Base-by-base conservation (phyloP, 2,329 filamentous ascomycete species). In the Neonectria sp. region DNA sequence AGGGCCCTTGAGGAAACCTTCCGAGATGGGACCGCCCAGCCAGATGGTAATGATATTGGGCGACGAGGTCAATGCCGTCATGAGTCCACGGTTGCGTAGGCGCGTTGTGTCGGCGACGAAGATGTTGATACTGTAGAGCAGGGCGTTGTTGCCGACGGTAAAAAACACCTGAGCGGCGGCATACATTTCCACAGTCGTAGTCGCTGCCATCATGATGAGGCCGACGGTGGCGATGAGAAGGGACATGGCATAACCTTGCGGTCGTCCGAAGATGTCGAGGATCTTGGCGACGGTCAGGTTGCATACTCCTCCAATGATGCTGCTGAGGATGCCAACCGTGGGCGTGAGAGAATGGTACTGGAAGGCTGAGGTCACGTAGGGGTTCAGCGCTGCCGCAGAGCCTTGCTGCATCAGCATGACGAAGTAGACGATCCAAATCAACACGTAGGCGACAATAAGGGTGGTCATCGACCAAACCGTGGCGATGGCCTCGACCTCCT, bases 221-320 rank as follows among this genome's bases (percentile, higher is more conserved):
- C 82, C 83, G 62, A 82, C 13, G 11, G 86, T 82, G 60, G 84
- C 83, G 45, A 89, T 17, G 35, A 79, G 6, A 82, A 60, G 8
- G 88, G 81, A 73, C 85, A 86, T 25, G 89, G 68, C 33, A 72
- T 89, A 90, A 9, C 88, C 90, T 74, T 90, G 84, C n/a, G 89
- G 85, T 29, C 89, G 87, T 59, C 89, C 90, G 79, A 88, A 91
- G 40, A 91, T 81, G 77, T 92, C 88, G 52, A 91, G 83, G 15
- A 91, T 80, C 77, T 91, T 92, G 49, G 90, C 89, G 71, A 90
- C 83, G 1, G 89, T 87, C 9, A 91, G 85, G 73, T 89, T 90
- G 56, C 86, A 84, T 6, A 90, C 85, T 52, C 88, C 89, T 74
- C 82, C 79, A 66, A 89, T 85, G 51, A 86, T 79, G 68, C 79